Percentiles rank a stretch among this genome's conserved stretches.
These are phyloP conservation scores for Suillus decipiens DNA, from an alignment of 768 basidiomycete genomes.

Conservation along the genomic window DNA sequence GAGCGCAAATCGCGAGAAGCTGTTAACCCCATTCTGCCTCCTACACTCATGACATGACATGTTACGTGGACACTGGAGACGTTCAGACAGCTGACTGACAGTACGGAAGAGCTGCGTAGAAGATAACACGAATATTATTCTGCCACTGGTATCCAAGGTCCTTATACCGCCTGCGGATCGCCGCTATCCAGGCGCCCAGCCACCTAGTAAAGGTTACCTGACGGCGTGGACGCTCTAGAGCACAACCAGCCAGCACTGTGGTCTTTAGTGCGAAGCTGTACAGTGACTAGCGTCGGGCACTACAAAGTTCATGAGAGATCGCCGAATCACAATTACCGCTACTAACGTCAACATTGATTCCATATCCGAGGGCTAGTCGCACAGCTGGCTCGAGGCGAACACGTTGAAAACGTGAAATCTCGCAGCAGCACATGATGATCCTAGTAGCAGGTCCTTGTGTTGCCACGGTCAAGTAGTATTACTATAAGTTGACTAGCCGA, in stretches of 20 bases:
- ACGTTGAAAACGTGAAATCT: conserved; percentile 5
- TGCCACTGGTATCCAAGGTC: too few relatives aligned
- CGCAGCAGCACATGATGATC: not conserved
- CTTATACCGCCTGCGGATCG: too few relatives aligned
- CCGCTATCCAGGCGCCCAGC: too few relatives aligned
- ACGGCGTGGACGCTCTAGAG: not conserved
- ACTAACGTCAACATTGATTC: too few relatives aligned
- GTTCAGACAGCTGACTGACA: not conserved
- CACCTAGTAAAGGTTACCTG: not conserved
- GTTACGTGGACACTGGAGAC: not conserved
- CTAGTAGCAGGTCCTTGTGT: not conserved
- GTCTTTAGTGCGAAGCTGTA: not conserved
- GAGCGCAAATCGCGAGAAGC: too few relatives aligned
- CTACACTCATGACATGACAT: not conserved
- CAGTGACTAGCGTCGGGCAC: not conserved
- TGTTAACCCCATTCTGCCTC: too few relatives aligned
- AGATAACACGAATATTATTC: too few relatives aligned
- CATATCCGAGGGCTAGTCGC: not conserved
- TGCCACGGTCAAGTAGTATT: not conserved
- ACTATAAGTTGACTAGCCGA: not conserved
- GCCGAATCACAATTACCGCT: not conserved
- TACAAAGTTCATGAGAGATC: not conserved
- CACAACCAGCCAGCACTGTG: not conserved
- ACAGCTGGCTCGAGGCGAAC: conserved; percentile 1
- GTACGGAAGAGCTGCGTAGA: too few relatives aligned